Evolutionary conservation across 2,329 filamentous ascomycete genomes (phyloP).

Genomic region (Zelopaecilomyces penicillatus): DNA sequence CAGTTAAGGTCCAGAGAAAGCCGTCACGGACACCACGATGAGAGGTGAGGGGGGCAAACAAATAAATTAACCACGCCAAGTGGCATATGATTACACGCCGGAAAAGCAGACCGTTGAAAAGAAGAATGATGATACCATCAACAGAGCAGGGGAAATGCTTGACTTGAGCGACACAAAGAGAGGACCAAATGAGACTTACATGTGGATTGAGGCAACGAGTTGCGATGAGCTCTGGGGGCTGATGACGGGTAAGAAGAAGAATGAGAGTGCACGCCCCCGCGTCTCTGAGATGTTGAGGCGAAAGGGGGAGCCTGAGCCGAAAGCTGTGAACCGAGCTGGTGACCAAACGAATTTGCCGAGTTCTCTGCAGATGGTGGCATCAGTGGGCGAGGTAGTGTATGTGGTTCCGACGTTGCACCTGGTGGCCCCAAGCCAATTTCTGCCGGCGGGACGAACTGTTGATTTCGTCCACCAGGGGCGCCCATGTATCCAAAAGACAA

Average conservation of each 20-base stretch:
- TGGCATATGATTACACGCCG: too few relatives aligned
- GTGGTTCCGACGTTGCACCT: slow-evolving; percentile 13
- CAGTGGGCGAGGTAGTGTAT: slow-evolving; percentile 14
- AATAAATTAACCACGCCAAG: too few relatives aligned
- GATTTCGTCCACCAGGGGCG: too few relatives aligned
- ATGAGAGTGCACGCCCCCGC: neutral
- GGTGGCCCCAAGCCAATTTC: slow-evolving; percentile 7
- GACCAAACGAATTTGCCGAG: slow-evolving; percentile 12
- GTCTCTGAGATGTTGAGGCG: slow-evolving; percentile 4
- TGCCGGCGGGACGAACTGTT: neutral
- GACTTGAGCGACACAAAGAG: neutral
- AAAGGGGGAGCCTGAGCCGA: slow-evolving; percentile 11
- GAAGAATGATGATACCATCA: too few relatives aligned
- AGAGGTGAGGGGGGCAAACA: too few relatives aligned
- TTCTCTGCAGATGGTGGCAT: slow-evolving; percentile 12
- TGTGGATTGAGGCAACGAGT: neutral
- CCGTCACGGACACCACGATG: neutral
- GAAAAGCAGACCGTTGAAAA: too few relatives aligned
- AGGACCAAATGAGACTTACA: slow-evolving; percentile 2
- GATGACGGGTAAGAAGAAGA: neutral
- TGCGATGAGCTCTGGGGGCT: neutral
- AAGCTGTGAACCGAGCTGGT: slow-evolving; percentile 11
- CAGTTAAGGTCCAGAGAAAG: neutral
- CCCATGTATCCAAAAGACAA: neutral
- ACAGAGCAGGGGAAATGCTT: too few relatives aligned